These are phyloP conservation scores for Metarhizium humberi DNA, from an alignment of 2,329 filamentous ascomycete species.

Conservation along the genomic window DNA sequence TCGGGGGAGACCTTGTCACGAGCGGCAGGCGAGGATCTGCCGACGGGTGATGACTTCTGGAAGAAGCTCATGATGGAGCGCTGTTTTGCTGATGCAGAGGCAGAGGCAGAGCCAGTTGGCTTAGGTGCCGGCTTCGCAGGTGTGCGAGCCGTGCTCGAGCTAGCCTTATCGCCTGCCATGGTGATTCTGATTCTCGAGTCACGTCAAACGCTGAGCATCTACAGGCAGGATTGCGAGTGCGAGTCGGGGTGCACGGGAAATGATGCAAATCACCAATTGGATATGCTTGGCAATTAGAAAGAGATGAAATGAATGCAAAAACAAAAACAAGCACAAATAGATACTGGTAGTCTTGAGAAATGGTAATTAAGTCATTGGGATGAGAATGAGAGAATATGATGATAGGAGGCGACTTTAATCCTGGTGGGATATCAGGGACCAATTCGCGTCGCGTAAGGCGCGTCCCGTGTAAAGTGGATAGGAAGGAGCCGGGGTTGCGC, in stretches of 20 bases:
- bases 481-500: not conserved
- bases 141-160: constrained; percentile 3
- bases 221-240: not conserved
- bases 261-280: not conserved
- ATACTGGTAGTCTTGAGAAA: not conserved
- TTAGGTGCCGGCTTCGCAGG: constrained; percentile 4
- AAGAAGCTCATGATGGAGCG: constrained; percentile 36
- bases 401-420: not conserved
- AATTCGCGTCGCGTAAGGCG: not conserved
- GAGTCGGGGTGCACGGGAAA: not conserved
- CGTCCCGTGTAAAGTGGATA: not conserved
- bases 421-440: too few species aligned
- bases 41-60: constrained; percentile 28
- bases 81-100: constrained; percentile 28
- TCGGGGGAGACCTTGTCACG: constrained; percentile 23
- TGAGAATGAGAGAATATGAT: not conserved
- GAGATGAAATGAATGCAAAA: not conserved
- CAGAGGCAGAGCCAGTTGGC: constrained; percentile 3
- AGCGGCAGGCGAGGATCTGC: constrained; percentile 21
- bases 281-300: not conserved
- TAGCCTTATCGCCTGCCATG: constrained; percentile 5
- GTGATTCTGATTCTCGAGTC: not conserved
- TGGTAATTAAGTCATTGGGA: not conserved
- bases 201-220: not conserved
- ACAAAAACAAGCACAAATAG: not conserved